Percentiles rank a stretch among this genome's conserved stretches.
These are phyloP conservation scores for Amanita rubescens DNA, from an alignment of 768 basidiomycete genomes.

Conservation along the genomic window DNA sequence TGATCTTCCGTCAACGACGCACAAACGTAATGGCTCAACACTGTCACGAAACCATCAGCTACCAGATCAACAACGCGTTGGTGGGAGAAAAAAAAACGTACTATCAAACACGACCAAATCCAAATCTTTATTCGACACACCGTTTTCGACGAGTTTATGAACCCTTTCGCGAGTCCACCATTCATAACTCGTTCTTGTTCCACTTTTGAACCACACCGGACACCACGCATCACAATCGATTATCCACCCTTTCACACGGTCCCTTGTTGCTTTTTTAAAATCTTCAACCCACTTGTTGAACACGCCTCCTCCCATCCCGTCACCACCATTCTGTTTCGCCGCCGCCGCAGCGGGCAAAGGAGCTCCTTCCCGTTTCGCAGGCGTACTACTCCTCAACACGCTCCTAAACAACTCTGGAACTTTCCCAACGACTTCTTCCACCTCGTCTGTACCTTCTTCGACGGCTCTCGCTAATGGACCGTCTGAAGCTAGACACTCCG, in stretches of 20 bases:
- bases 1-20: conserved; percentile 74
- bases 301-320: too few species aligned
- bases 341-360: too few species aligned
- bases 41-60: conserved; percentile 28
- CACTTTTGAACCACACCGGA: conserved; percentile 1
- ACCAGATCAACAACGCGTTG: neutral
- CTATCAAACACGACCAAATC: conserved; percentile 57
- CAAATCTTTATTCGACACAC: conserved; percentile 53
- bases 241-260: conserved; percentile 1
- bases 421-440: conserved; percentile 17
- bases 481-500: conserved; percentile 54
- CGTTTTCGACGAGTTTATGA: conserved; percentile 44
- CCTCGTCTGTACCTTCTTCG: conserved; percentile 35
- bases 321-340: too few species aligned
- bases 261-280: too few species aligned
- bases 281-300: neutral
- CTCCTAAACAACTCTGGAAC: conserved; percentile 37
- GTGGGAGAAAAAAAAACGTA: conserved; percentile 22
- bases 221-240: neutral
- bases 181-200: neutral
- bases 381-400: too few species aligned
- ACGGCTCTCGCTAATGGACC: conserved; percentile 46
- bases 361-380: too few species aligned
- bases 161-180: conserved; percentile 54
- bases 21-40: conserved; percentile 58